These are phyloP conservation scores for Hibiscus syriacus DNA, from an alignment of 345 rosid genomes.

Conservation along the genomic window DNA sequence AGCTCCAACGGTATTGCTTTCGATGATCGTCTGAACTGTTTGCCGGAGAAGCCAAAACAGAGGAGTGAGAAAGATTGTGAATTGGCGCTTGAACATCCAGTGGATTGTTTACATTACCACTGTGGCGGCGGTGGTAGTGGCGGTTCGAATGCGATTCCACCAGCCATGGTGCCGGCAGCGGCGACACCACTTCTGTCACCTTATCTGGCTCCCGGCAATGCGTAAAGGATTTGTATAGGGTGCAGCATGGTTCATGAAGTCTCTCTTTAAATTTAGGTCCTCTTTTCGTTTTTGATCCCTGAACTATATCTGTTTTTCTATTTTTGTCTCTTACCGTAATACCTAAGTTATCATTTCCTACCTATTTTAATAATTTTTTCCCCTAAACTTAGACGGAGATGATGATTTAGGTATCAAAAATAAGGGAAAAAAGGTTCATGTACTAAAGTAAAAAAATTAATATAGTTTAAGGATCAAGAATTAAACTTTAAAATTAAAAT, in stretches of 20 bases:
- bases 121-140: not conserved
- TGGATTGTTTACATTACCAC: slow-evolving; percentile 13
- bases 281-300: too few relatives aligned
- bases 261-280: too few relatives aligned
- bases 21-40: slow-evolving; percentile 70
- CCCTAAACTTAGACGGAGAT: too few relatives aligned
- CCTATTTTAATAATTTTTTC: too few relatives aligned
- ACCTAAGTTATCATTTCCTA: too few relatives aligned
- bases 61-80: slow-evolving; percentile 56
- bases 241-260: not conserved
- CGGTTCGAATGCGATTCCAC: not conserved
- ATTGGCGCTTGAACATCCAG: slow-evolving; percentile 51
- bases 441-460: too few relatives aligned
- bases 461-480: too few relatives aligned
- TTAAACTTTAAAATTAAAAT: too few relatives aligned
- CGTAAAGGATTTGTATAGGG: not conserved
- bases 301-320: too few relatives aligned
- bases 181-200: not conserved
- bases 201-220: not conserved
- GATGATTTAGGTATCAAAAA: too few relatives aligned
- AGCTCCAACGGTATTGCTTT: slow-evolving; percentile 43
- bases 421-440: too few relatives aligned
- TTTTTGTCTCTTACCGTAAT: too few relatives aligned
- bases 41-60: slow-evolving; percentile 66
- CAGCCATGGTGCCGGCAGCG: not conserved